Conservation (phyloP, 495 filamentous ascomycete genomes). For the Penicillium argentinense region DNA sequence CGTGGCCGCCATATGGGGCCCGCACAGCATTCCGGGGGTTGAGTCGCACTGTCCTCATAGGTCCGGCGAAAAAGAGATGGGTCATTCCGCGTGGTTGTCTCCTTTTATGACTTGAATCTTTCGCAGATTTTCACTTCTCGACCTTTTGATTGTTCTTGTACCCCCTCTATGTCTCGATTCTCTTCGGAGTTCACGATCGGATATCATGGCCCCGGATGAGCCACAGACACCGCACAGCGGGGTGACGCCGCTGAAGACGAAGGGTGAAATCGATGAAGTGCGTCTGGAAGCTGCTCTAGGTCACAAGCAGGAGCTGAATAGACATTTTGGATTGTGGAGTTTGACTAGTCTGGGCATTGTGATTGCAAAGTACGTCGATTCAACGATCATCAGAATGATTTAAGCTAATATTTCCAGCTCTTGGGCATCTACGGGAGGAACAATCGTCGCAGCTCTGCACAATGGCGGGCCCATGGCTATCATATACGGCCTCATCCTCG, state of each 20-base stretch:
- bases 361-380: constrained; percentile 42
- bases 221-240: constrained; percentile 4
- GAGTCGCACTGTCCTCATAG: constrained; percentile 9
- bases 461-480: constrained; percentile 49
- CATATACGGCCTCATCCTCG: constrained; percentile 44
- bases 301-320: constrained; percentile 42
- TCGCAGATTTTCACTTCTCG: constrained; percentile 2
- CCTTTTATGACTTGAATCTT: constrained; percentile 7
- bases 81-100: constrained; percentile 6
- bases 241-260: constrained; percentile 10
- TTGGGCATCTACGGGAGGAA: constrained; percentile 45
- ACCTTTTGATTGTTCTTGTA: background rate
- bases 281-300: constrained; percentile 45
- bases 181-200: too few relatives aligned
- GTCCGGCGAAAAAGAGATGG: constrained; percentile 7
- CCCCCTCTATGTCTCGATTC: background rate
- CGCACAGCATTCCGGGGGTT: constrained; percentile 24
- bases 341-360: constrained; percentile 47
- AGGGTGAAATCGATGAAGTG: constrained; percentile 34
- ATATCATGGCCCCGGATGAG: constrained; percentile 13
- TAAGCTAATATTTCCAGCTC: constrained; percentile 24
- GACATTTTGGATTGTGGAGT: constrained; percentile 44
- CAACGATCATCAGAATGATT: background rate
- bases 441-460: constrained; percentile 40
- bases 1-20: constrained; percentile 32